These are phyloP conservation scores for Chrysoporthe deuterocubensis DNA, from an alignment of 2,329 filamentous ascomycete genomes.

Conservation along the genomic window DNA sequence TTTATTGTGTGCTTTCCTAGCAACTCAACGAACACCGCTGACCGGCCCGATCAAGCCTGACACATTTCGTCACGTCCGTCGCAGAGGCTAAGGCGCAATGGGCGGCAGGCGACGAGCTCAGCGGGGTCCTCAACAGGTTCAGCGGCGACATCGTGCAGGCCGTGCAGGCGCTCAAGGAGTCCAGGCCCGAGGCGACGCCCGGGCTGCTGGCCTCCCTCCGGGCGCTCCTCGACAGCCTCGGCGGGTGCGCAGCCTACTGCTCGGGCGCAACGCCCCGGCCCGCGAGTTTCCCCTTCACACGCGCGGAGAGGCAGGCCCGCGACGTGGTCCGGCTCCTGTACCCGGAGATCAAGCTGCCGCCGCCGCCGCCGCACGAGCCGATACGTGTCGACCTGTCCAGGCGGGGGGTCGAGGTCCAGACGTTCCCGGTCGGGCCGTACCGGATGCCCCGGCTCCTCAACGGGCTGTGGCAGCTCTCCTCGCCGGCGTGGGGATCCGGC, in stretches of 20 bases:
- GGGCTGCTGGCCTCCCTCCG: conserved; percentile 31
- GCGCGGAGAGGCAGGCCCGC: conserved; percentile 38
- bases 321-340: conserved; percentile 37
- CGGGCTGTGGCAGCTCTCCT: conserved; percentile 40
- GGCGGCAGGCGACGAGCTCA: conserved; percentile 32
- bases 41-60: conserved; percentile 31
- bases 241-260: conserved; percentile 35
- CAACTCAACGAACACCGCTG: background rate
- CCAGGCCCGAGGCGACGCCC: conserved; percentile 28
- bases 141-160: conserved; percentile 44
- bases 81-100: conserved; percentile 31
- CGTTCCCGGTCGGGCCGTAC: conserved; percentile 31
- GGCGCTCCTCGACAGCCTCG: conserved; percentile 32
- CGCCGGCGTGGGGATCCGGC: conserved; percentile 37
- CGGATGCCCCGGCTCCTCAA: conserved; percentile 37
- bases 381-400: background rate
- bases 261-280: conserved; percentile 1
- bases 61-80: conserved; percentile 34
- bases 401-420: conserved; percentile 28
- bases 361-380: background rate
- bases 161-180: conserved; percentile 43
- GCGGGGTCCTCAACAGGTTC: conserved; percentile 34
- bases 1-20: background rate
- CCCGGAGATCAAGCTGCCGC: conserved; percentile 22
- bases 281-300: conserved; percentile 34